These are phyloP conservation scores for Andrographis paniculata DNA, from an alignment of 305 asterid genomes.

Conservation along the genomic window DNA sequence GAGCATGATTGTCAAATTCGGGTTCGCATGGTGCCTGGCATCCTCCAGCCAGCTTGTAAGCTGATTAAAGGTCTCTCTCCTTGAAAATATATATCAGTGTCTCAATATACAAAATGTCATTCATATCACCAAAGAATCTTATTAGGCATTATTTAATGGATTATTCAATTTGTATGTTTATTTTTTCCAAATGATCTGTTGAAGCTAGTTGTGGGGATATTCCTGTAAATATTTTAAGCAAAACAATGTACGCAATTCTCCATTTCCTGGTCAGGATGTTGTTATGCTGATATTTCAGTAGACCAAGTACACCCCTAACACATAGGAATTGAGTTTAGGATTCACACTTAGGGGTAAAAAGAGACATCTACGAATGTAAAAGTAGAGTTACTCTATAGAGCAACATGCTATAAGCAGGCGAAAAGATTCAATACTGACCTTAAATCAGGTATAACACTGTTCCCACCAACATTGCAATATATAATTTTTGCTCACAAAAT, in stretches of 20 bases:
- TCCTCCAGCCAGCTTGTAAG: conserved; percentile 73
- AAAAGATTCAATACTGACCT: no score
- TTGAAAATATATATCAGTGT: conserved; percentile 6
- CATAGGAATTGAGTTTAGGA: neutral
- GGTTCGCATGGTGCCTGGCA: conserved; percentile 63
- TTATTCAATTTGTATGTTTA: no score
- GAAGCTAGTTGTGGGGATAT: no score
- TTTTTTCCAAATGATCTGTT: no score
- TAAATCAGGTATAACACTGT: no score
- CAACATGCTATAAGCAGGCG: neutral
- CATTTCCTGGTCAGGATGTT: no score
- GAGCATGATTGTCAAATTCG: conserved; percentile 64
- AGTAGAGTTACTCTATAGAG: neutral
- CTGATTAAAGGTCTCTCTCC: conserved; percentile 69
- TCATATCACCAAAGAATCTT: conserved; percentile 2
- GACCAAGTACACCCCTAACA: neutral
- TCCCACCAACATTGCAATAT: no score
- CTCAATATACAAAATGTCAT: neutral
- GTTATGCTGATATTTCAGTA: no score
- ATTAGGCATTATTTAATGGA: neutral
- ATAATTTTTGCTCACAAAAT: no score
- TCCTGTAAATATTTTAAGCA: no score
- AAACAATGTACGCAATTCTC: no score
- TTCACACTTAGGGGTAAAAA: neutral
- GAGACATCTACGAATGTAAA: neutral